Evolutionary conservation across 129 eudicot genomes (phyloP).

Genomic region (Sambucus nigra): DNA sequence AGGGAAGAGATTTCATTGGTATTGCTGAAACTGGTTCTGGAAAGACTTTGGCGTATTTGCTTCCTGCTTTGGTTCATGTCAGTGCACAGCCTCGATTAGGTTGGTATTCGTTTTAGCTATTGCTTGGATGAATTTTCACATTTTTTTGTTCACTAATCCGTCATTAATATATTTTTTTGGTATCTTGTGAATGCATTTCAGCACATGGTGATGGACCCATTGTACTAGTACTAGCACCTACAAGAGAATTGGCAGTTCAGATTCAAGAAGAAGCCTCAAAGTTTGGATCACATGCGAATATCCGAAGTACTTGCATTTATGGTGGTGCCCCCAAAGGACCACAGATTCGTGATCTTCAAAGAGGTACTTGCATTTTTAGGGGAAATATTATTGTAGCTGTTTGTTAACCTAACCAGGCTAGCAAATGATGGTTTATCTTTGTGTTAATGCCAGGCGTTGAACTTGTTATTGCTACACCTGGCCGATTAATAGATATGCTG

Average conservation of each 20-base stretch:
- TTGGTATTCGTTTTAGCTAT: no score
- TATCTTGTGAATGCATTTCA: no score
- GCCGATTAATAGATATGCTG: constrained; percentile 89
- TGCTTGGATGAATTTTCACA: no score
- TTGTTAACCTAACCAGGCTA: background rate
- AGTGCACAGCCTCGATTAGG: no score
- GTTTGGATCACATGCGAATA: constrained; percentile 60
- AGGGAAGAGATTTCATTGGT: constrained; percentile 90
- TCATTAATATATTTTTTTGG: no score
- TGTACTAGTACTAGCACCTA: no score
- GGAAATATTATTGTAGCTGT: background rate
- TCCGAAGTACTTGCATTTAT: constrained; percentile 84
- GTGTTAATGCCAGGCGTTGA: constrained; percentile 70
- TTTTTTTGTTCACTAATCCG: no score
- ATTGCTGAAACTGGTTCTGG: no score
- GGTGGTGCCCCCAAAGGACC: constrained; percentile 99
- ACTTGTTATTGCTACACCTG: constrained; percentile 90
- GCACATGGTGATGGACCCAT: no score
- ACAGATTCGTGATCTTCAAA: constrained; percentile 90
- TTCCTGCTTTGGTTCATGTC: no score
- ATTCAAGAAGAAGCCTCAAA: constrained; percentile 82
- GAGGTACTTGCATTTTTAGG: constrained; percentile 39
- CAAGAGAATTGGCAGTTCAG: constrained; percentile 94
- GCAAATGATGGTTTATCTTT: constrained; percentile 1
- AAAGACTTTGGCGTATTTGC: no score